Base-by-base conservation (phyloP, 306 rosid genomes). In the Argentina anserina region DNA sequence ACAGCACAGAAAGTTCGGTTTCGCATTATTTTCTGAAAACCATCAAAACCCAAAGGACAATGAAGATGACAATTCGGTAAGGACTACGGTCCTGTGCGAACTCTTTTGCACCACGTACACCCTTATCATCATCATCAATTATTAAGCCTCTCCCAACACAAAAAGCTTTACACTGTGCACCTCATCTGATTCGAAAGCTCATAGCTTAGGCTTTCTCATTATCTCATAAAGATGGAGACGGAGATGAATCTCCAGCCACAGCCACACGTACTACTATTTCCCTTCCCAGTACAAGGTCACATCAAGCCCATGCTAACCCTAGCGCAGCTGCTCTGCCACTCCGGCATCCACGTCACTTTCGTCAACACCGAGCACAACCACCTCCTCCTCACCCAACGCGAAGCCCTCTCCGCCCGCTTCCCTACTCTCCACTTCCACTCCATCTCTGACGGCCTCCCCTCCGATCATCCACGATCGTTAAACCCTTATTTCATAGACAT, bases 341-440 rank as follows among this genome's bases (percentile, higher is more conserved):
- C 65, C 26, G 82, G 77, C 59, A 18, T 82, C 62, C 37, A 65
- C 36, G 43, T 82, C n/a, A 78, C 85, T 14, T 82, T 82, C 62
- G 74, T 82, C 67, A 82, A 78, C 77, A 68, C 80, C 49, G 62
- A 70, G 3, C 70, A 56, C 63, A 28, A 17, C 66, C 80, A 82
- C 29, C 7, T 2, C 60, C 73, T 29, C 9, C 82, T 82, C 40
- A 29, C 25, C n/a, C 81, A 14, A 13, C 36, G 64, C 40, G 3
- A 69, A 18, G 71, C 66, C 33, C 37, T 52, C 8, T 65, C 37
- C 17, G 20, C 45, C 21, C 47, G 59, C 23, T 73, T 45, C 67
- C 75, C 78, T n/a, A 18, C 25, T 4, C 52, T 68, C 9, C 70
- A 43, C 12, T 79, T 79, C 53, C 28, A 2, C 9, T 39, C 78